Evolutionary conservation across 768 basidiomycete genomes (phyloP), one percentile per base, ranked within the genome.

Genomic region (Crassisporium funariophilum): DNA sequence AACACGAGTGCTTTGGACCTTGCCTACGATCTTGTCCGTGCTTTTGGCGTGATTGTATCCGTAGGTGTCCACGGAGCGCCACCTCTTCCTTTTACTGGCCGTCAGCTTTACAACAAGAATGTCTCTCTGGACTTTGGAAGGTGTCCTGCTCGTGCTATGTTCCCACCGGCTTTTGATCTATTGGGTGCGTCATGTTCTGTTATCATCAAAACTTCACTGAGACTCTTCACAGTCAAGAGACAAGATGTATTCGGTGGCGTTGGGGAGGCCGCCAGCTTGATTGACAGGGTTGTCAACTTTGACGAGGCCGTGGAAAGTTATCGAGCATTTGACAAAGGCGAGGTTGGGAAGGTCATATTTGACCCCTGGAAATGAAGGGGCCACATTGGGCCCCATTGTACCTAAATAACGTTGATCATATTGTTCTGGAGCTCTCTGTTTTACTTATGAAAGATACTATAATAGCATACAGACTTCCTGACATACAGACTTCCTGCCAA

Each of bases 41-140:
- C 88, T 1, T 91, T 88, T 57, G 90, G 90, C 7, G 79, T 79
- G 22, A 83, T 90, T 52, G 74, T 75, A 23, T 88, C 87, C 5
- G 86, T 91, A 3, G 87, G 88, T 6, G 85, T 86, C 8, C 86
- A 89, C 47, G 77, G 81, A 44, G 71, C 65, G 39, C 68, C 67
- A 1, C 71, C 63, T 16, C 53, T 87, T 29, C 84, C 84, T 1
- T 79, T 83, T 54, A 79, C 75, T 9, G 74, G 79, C 2, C 64
- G 69, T 7, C 71, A 83, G 34, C 59, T 84, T 46, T 91, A 91
- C 64, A 71, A 83, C 71, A 88, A 88, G 67, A 91, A 91, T 62
- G 76, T 89, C 5, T 86, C 84, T 1, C 70, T 89, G 19, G 84
- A 88, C 56, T 91, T 91, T 60, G 90, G 90, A 7, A 80, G 88